phyloP scores from a whole-genome alignment of 352 stramenopile genomes.

The Thalassiosira hispida region DNA sequence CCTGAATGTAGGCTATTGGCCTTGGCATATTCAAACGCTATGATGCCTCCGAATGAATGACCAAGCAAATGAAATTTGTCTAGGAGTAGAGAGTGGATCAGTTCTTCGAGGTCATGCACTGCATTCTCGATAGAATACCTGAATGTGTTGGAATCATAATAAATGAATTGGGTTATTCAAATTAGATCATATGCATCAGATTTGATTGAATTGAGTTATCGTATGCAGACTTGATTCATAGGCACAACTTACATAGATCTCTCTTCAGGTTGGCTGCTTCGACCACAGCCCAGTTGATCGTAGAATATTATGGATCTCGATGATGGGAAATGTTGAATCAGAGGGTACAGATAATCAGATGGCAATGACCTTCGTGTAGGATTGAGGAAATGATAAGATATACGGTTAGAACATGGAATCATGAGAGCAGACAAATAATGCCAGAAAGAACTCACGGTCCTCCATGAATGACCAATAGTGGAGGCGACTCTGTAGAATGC shows the following conservation, averaged over 20 bases:
- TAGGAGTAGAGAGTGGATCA: constrained; percentile 57
- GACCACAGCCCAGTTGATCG: constrained; percentile 56
- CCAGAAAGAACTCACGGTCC: constrained; percentile 44
- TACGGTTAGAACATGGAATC: constrained; percentile 5
- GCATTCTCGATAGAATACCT: constrained; percentile 63
- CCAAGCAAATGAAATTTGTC: constrained; percentile 74
- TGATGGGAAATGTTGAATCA: constrained; percentile 44
- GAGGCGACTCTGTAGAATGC: constrained; percentile 35
- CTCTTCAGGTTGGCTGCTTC: constrained; percentile 37
- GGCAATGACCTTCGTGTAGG: constrained; percentile 38
- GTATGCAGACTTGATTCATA: not conserved
- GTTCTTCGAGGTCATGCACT: constrained; percentile 60
- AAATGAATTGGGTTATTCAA: not conserved
- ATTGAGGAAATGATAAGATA: not conserved
- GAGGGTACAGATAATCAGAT: constrained; percentile 51
- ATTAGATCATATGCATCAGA: not conserved
- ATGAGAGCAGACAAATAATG: not conserved
- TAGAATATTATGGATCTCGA: constrained; percentile 59
- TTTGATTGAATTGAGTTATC: not conserved
- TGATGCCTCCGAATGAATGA: constrained; percentile 76
- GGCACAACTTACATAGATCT: constrained; percentile 33
- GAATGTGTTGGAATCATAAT: not conserved
- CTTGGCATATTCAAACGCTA: constrained; percentile 73
- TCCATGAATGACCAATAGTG: constrained; percentile 50
- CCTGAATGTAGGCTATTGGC: constrained; percentile 17